Evolutionary conservation across 2,329 filamentous ascomycete genomes (phyloP), one percentile per base, ranked within the genome.

Genomic region (Nothomitra cinnamomea): DNA sequence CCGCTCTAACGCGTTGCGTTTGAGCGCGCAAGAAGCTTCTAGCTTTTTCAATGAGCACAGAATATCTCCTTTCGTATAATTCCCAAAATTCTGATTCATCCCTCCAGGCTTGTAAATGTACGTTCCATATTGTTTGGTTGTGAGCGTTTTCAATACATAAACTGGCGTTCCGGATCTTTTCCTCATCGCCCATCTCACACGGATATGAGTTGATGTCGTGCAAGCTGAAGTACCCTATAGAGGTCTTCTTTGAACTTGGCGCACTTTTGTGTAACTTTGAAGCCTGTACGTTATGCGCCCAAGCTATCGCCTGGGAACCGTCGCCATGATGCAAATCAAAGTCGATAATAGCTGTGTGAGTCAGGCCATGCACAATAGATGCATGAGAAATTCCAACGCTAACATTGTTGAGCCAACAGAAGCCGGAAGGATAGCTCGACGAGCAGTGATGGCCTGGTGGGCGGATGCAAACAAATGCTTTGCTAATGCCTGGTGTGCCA

Each of bases 161-260:
- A 69, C 89, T 95, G 1, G 94, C 92, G 61, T 90, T 94, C 63
- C 85, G 87, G 52, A 96, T 83, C 67, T 96, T 96, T 21, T 92
- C 87, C 55, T 85, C 79, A 57, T 96, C 90, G n/a, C 90, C 92
- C 64, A 77, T 79, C 66, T 98, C 92, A 65, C 92, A 98, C 0
- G 94, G 92, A 63, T 94, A 98, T 0, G 90, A 96, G 67, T 98
- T 96, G 70, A 98, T 95, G 63, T 98, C 92, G 65, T 98, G 92
- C 43, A 98, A 67, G 65, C 89, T 95, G 67, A 95, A 96, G 65
- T 98, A 98, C 8, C 89, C 92, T 61, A 96, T 92, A 0, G 84
- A 82, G 0, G 83, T 82, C 70, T 86, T 92, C 69, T 90, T 90
- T 75, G 83, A 84, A 28, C 75, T 72, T 0, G 83, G 75, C 0